A percentile compares a stretch with the other conserved stretches of the same genome.
These are phyloP conservation scores for Candida ficus DNA, from an alignment of 805 yeast species.

Conservation along the genomic window DNA sequence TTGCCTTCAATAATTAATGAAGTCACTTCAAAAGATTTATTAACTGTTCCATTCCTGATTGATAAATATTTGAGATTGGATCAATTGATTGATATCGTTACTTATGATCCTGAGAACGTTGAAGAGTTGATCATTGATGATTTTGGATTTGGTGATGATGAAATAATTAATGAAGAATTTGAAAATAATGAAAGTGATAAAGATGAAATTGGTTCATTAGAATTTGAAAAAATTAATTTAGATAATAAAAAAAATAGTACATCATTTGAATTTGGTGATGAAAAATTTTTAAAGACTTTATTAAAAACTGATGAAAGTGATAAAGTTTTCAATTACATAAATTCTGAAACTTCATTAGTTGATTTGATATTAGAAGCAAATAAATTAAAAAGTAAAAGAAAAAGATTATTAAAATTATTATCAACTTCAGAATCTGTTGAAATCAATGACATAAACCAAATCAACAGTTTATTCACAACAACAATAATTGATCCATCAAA, in stretches of 20 bases:
- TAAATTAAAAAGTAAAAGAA: conserved; percentile 17
- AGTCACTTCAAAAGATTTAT: conserved; percentile 50
- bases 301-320: conserved; percentile 24
- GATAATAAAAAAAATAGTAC: conserved; percentile 27
- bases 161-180: conserved; percentile 2
- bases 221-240: conserved; percentile 28
- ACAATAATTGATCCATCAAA: conserved; percentile 15
- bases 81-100: conserved; percentile 47
- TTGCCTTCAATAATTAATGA: conserved; percentile 40
- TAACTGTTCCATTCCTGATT: conserved; percentile 62
- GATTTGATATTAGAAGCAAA: conserved; percentile 22
- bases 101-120: conserved; percentile 5
- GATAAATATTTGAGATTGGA: conserved; percentile 60
- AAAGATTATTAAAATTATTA: conserved; percentile 18
- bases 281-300: conserved; percentile 48
- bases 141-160: conserved; percentile 6
- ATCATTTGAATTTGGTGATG: conserved; percentile 50
- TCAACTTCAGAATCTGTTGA: conserved; percentile 18
- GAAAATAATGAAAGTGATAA: conserved; percentile 1
- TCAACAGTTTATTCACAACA: conserved; percentile 5
- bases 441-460: conserved; percentile 6
- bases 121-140: conserved; percentile 9
- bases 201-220: conserved; percentile 26
- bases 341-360: conserved; percentile 17
- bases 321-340: conserved; percentile 18